A percentile compares a stretch with the other conserved stretches of the same genome.
phyloP scores from a whole-genome alignment of 345 rosid genomes.

The Linum usitatissimum region DNA sequence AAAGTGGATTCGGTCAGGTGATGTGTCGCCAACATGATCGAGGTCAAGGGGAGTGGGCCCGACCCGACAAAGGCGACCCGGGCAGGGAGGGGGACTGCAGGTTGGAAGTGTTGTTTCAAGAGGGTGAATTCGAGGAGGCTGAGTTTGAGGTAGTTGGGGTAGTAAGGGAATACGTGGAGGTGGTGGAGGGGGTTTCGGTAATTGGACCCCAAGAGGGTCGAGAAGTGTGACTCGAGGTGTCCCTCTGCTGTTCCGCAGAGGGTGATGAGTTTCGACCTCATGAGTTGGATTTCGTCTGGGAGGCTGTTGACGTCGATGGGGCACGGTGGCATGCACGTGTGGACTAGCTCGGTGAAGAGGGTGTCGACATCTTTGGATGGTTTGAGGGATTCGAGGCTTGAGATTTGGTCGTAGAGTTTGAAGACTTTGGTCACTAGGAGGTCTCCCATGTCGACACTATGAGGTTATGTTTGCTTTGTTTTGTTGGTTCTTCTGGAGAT shows the following conservation, averaged over 20 bases:
- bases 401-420: conserved; percentile 12
- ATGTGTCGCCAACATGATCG: conserved; percentile 16
- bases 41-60: conserved; percentile 22
- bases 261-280: conserved; percentile 15
- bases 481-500: no score
- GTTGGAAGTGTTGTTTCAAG: not conserved
- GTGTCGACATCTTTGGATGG: conserved; percentile 15
- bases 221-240: conserved; percentile 16
- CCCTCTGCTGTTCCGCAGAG: conserved; percentile 18
- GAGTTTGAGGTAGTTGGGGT: conserved; percentile 19
- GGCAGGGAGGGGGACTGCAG: conserved; percentile 3
- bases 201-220: conserved; percentile 9
- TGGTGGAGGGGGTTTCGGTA: conserved; percentile 14
- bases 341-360: conserved; percentile 19
- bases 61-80: conserved; percentile 19
- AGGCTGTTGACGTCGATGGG: conserved; percentile 13
- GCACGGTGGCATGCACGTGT: conserved; percentile 2
- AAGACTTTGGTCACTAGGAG: conserved; percentile 9
- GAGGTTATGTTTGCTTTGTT: not conserved
- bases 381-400: conserved; percentile 4
- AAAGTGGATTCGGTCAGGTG: conserved; percentile 11
- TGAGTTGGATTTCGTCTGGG: conserved; percentile 7
- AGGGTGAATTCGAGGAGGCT: conserved; percentile 11
- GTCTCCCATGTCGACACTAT: conserved; percentile 8
- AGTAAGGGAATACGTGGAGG: conserved; percentile 16